Evolutionary conservation across 495 filamentous ascomycete species (phyloP), one percentile per base, ranked within the genome.

Genomic region (Lophiotrema nucula): DNA sequence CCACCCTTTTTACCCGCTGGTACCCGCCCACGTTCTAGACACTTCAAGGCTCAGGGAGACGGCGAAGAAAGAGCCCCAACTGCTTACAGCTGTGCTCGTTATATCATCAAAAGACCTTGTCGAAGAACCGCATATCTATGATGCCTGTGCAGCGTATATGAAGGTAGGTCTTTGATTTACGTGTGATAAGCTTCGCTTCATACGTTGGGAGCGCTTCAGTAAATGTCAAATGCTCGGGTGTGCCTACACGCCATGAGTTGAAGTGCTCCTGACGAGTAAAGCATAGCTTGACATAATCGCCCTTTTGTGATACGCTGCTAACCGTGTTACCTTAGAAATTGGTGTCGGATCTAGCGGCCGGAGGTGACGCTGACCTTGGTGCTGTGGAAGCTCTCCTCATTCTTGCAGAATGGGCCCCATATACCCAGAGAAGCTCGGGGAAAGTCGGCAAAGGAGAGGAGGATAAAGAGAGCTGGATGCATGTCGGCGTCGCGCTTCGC

Each of bases 401-500:
- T 10, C 74, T 85, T 13, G 83, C 83, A 1, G 83, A 86, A 63
- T 85, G 82, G 82, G 82, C 82, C 33, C 83, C 83, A 0, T 83
- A 85, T 41, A 70, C 70, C 0, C 66, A 70, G 24, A 47, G 67
- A 45, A 72, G 73, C 71, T 39, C 77, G 58, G 78, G 81, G 55
- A 72, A 77, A 16, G 81, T 85, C 13, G 83, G 83, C 0, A 75
- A 80, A 25, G 83, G 83, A 10, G 81, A 85, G 67, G 83, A 87
- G 67, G 83, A 87, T 60, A 76, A 82, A 38, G 81, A 82, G 27
- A 80, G 81, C 2, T 87, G 83, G 83, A 85, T 85, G 83, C 83
- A 85, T 66, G 81, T 85, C 11, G 83, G 83, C 4, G 76, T 81
- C 4, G 83, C 83, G 1, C 61, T 87, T 11, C 76, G 83, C 35